These are phyloP conservation scores for Kazachstania viticola DNA, from an alignment of 805 yeast species.

Conservation along the genomic window DNA sequence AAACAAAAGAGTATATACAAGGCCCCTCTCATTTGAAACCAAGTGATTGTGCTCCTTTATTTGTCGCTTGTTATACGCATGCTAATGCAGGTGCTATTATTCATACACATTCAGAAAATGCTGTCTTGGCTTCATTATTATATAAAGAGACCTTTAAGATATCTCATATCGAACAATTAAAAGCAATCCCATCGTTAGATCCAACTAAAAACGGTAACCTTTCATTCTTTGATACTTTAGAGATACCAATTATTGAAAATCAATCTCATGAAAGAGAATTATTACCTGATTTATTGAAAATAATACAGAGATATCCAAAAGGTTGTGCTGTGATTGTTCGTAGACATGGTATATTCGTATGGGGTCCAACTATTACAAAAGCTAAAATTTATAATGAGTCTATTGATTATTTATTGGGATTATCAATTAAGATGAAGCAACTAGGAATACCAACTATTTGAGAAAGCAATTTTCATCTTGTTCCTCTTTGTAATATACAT, in stretches of 20 bases:
- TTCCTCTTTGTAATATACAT: neutral
- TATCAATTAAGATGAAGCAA: conserved; percentile 73
- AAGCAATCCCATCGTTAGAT: conserved; percentile 73
- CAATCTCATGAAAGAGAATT: conserved; percentile 82
- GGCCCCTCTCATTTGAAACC: conserved; percentile 65
- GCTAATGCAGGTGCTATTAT: conserved; percentile 84
- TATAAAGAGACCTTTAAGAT: conserved; percentile 65
- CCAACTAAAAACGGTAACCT: conserved; percentile 45
- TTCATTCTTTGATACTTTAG: conserved; percentile 60
- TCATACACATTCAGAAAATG: conserved; percentile 86
- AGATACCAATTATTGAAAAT: conserved; percentile 85
- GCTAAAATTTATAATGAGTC: conserved; percentile 92
- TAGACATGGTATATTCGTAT: conserved; percentile 91
- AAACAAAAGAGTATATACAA: conserved; percentile 40
- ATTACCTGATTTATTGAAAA: conserved; percentile 49
- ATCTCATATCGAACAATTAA: conserved; percentile 79
- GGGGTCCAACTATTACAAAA: conserved; percentile 90
- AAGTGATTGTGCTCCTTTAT: conserved; percentile 89
- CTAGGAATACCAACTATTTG: conserved; percentile 47
- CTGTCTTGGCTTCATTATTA: conserved; percentile 68
- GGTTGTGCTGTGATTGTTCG: conserved; percentile 82
- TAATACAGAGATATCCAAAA: conserved; percentile 60
- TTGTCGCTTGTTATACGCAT: conserved; percentile 55
- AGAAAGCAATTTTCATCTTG: conserved; percentile 2
- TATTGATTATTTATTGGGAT: conserved; percentile 74